Evolutionary conservation across 2,329 filamentous ascomycete genomes (phyloP).

Genomic region (Aspergillus sp.): DNA sequence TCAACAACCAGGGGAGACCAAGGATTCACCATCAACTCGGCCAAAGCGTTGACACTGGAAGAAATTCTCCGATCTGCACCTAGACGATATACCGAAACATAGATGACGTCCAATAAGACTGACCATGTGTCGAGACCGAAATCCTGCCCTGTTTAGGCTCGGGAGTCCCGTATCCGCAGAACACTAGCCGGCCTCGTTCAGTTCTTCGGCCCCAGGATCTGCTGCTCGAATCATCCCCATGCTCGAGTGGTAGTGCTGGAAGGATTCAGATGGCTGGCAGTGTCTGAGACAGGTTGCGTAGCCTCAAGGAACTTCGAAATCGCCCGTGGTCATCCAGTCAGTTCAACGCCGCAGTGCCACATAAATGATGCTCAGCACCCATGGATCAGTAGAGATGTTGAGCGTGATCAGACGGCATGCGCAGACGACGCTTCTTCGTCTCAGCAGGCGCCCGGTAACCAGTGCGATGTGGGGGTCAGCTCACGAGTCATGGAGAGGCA

Average conservation of each 20-base stretch:
- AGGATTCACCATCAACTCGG: not conserved
- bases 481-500: slow-evolving; percentile 12
- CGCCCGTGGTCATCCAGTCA: no score
- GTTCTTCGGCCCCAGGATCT: not conserved
- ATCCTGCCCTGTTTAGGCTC: not conserved
- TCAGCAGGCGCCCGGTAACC: slow-evolving; percentile 21
- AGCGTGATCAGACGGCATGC: slow-evolving; percentile 10
- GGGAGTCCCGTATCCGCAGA: not conserved
- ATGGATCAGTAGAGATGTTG: not conserved
- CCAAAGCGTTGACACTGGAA: slow-evolving; percentile 3
- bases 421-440: slow-evolving; percentile 10
- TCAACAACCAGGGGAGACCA: not conserved
- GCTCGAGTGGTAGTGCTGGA: no score
- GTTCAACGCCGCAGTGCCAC: no score
- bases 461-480: slow-evolving; percentile 13
- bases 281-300: no score
- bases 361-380: no score
- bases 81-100: not conserved
- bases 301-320: no score
- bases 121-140: not conserved
- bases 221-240: not conserved
- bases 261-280: no score
- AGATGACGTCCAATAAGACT: no score
- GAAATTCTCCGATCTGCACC: not conserved
- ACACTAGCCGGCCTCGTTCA: not conserved